phyloP scores from a whole-genome alignment of 2,329 filamentous ascomycete genomes.

The Pseudogymnoascus sp. region DNA sequence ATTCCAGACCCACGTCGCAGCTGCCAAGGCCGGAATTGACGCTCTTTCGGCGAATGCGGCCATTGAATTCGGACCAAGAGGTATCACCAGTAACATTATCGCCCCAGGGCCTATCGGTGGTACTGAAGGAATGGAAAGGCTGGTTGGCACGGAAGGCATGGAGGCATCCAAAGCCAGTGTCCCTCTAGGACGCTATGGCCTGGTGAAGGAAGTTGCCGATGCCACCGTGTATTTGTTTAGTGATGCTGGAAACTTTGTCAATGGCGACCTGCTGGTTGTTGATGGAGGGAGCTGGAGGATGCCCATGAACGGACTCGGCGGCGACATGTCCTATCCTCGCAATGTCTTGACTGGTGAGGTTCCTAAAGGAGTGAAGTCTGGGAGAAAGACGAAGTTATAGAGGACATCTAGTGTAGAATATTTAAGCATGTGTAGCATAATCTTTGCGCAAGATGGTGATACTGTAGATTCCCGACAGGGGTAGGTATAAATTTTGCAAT shows the following conservation, averaged over 20 bases:
- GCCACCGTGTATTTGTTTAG: constrained; percentile 85
- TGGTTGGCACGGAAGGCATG: constrained; percentile 28
- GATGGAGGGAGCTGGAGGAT: constrained; percentile 38
- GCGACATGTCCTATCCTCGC: not conserved
- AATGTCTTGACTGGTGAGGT: constrained; percentile 3
- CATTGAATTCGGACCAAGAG: constrained; percentile 82
- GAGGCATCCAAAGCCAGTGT: constrained; percentile 36
- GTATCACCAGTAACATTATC: constrained; percentile 81
- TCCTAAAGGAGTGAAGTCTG: not conserved
- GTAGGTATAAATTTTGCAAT: not conserved
- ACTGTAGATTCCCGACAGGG: not conserved
- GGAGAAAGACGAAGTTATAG: constrained; percentile 6
- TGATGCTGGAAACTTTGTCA: constrained; percentile 78
- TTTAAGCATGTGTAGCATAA: not conserved
- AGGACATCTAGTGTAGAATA: not conserved
- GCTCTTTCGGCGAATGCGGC: constrained; percentile 70
- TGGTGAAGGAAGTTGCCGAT: constrained; percentile 82
- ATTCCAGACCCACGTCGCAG: constrained; percentile 80
- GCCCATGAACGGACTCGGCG: not conserved
- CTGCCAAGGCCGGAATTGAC: constrained; percentile 87
- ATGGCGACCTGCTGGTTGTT: constrained; percentile 71
- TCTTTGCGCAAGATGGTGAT: not conserved
- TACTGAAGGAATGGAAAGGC: constrained; percentile 70
- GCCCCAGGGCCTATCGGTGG: constrained; percentile 77
- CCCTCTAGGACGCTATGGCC: constrained; percentile 68